Conservation (phyloP, 192 early-diverging fungal species). For the Ambispora gerdemannii region DNA sequence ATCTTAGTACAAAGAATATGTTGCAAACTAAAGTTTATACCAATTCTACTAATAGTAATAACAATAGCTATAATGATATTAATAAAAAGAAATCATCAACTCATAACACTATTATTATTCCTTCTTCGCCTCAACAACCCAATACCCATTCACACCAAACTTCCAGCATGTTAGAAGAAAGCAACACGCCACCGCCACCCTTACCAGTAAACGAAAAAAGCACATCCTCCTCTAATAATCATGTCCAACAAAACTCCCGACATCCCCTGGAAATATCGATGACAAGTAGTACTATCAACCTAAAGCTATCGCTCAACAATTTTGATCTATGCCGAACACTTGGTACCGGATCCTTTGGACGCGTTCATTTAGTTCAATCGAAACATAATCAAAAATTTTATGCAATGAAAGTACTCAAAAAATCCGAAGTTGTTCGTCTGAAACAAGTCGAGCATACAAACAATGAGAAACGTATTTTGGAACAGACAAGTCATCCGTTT, state of each 20-base stretch:
- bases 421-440: conserved; percentile 88
- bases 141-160: too few relatives aligned
- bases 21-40: too few relatives aligned
- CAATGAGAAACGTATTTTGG: conserved; percentile 93
- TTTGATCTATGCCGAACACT: conserved; percentile 85
- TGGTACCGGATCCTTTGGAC: conserved; percentile 95
- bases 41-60: too few relatives aligned
- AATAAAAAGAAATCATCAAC: neutral
- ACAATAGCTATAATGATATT: neutral
- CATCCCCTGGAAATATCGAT: neutral
- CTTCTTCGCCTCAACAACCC: too few relatives aligned
- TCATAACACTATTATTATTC: too few relatives aligned
- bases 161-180: too few relatives aligned
- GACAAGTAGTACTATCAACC: neutral
- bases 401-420: conserved; percentile 96
- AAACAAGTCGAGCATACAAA: conserved; percentile 98
- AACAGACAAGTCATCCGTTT: conserved; percentile 83
- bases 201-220: neutral
- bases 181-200: neutral
- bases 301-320: conserved; percentile 65
- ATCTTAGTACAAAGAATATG: too few relatives aligned
- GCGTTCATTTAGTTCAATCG: conserved; percentile 88
- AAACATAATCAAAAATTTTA: conserved; percentile 79
- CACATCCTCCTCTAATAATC: neutral
- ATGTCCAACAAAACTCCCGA: neutral